phyloP scores from a whole-genome alignment of 2,329 filamentous ascomycete species.

The Cercospora zeina region DNA sequence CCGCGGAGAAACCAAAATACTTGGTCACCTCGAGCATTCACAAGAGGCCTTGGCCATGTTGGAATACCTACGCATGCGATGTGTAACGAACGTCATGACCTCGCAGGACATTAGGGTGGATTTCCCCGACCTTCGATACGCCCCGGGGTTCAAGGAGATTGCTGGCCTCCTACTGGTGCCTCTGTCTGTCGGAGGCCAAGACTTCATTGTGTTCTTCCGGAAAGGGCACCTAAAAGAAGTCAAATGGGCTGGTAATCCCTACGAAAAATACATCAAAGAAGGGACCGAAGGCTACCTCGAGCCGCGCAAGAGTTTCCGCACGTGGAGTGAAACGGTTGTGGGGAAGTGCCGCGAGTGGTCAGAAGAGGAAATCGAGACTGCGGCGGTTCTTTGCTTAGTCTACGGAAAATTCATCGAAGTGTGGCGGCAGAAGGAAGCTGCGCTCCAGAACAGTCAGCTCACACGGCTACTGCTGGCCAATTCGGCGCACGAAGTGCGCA shows the following conservation, averaged over 20 bases:
- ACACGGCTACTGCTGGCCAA: conserved; percentile 79
- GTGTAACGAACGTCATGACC: conserved; percentile 71
- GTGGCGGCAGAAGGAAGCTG: conserved; percentile 86
- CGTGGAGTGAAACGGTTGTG: conserved; percentile 76
- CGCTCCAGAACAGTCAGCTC: conserved; percentile 76
- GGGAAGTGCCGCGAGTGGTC: conserved; percentile 86
- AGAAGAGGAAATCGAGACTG: conserved; percentile 85
- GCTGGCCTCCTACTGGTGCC: conserved; percentile 81
- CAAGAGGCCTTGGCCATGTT: conserved; percentile 82
- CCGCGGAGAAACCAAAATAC: conserved; percentile 80
- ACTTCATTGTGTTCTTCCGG: conserved; percentile 93
- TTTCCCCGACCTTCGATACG: conserved; percentile 78
- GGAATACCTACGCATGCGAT: conserved; percentile 78
- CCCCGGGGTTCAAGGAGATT: conserved; percentile 74
- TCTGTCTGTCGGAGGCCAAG: conserved; percentile 69
- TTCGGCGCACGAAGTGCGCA: conserved; percentile 87
- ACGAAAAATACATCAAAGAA: conserved; percentile 72
- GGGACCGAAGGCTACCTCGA: conserved; percentile 74
- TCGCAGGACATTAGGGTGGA: conserved; percentile 74
- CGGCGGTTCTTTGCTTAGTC: conserved; percentile 80
- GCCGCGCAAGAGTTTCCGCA: conserved; percentile 75
- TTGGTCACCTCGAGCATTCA: conserved; percentile 71
- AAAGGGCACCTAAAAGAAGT: conserved; percentile 72
- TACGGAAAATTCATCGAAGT: conserved; percentile 91
- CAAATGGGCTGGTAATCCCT: conserved; percentile 84